Conservation (phyloP, 2,329 filamentous ascomycete species). For the Colletotrichum navitas region DNA sequence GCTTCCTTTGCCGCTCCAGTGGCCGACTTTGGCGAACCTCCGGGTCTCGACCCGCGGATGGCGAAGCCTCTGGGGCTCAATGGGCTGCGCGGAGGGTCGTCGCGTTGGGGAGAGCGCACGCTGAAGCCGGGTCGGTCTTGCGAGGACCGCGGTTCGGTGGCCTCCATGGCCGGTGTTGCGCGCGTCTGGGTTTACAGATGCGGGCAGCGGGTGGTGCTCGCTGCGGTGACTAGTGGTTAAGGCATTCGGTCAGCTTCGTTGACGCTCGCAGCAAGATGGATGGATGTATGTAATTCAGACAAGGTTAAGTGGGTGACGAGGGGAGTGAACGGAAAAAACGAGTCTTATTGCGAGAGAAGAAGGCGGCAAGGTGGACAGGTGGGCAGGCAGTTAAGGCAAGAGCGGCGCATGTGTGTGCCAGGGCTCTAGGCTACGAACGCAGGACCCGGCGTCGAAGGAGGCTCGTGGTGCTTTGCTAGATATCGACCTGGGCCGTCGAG, state of each 20-base stretch:
- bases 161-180: constrained; percentile 44
- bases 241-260: constrained; percentile 37
- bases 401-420: constrained; percentile 36
- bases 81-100: constrained; percentile 29
- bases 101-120: constrained; percentile 32
- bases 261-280: background rate
- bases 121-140: constrained; percentile 32
- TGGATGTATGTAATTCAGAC: background rate
- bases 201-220: constrained; percentile 42
- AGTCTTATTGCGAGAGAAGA: constrained; percentile 17
- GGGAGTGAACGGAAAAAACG: background rate
- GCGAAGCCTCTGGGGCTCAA: constrained; percentile 31
- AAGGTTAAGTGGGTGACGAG: background rate
- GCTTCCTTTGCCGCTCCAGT: constrained; percentile 44
- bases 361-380: constrained; percentile 7
- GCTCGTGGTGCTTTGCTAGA: constrained; percentile 17
- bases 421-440: constrained; percentile 26
- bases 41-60: constrained; percentile 39
- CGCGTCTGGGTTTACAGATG: constrained; percentile 28
- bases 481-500: constrained; percentile 19
- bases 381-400: constrained; percentile 14
- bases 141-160: constrained; percentile 43
- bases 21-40: constrained; percentile 43
- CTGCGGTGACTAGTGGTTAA: constrained; percentile 39
- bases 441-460: constrained; percentile 17